A percentile compares a stretch with the other conserved stretches of the same genome.
phyloP scores from a whole-genome alignment of 176 grass and related monocot species.

The Melocanna baccifera region DNA sequence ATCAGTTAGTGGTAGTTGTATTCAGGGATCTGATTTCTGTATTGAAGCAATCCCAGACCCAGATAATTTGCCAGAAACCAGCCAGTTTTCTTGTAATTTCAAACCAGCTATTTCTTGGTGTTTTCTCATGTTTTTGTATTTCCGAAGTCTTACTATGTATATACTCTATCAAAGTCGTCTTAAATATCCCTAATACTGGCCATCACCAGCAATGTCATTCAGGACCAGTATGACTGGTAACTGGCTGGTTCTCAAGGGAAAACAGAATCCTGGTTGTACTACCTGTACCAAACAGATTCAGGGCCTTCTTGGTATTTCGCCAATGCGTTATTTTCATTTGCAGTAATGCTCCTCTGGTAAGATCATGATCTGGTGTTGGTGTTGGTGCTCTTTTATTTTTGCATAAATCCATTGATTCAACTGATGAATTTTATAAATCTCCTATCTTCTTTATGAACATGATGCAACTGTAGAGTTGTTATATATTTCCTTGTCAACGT shows the following conservation, averaged over 20 bases:
- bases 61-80: background rate
- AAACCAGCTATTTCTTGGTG: background rate
- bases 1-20: background rate
- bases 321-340: background rate
- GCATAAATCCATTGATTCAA: slow-evolving; percentile 10
- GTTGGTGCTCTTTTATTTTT: background rate
- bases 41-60: background rate
- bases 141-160: background rate
- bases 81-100: background rate
- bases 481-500: background rate
- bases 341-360: background rate
- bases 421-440: background rate
- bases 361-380: background rate
- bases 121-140: background rate
- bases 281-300: background rate
- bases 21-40: background rate
- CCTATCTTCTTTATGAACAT: background rate
- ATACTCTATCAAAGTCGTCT: background rate
- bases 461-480: background rate
- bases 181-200: background rate
- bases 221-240: background rate
- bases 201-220: background rate
- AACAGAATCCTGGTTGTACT: background rate
- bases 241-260: background rate
- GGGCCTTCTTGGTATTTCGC: background rate